Conservation (phyloP, 805 yeast genomes). For the Ogataea minuta region DNA sequence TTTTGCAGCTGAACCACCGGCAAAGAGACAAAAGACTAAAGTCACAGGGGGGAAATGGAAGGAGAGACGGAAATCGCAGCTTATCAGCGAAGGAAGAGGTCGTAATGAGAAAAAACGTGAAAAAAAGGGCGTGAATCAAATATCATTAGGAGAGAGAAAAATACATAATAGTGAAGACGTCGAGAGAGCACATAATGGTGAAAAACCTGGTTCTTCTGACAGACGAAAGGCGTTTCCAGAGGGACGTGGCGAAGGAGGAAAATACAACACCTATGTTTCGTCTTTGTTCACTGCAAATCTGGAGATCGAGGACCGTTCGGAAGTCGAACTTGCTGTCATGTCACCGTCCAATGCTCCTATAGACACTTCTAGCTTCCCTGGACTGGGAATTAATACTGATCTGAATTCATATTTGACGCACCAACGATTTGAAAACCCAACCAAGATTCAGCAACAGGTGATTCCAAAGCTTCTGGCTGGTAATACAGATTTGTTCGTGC, state of each 20-base stretch:
- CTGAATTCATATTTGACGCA: conserved; percentile 55
- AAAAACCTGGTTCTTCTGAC: conserved; percentile 19
- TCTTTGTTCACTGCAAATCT: conserved; percentile 79
- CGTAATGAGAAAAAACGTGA: conserved; percentile 18
- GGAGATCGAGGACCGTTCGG: conserved; percentile 43
- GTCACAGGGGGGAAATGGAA: conserved; percentile 79
- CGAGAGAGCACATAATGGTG: conserved; percentile 1
- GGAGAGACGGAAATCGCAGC: conserved; percentile 66
- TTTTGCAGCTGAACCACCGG: conserved; percentile 45
- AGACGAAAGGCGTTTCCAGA: conserved; percentile 36
- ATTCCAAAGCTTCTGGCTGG: conserved; percentile 57
- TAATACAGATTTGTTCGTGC: conserved; percentile 72
- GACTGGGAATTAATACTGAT: conserved; percentile 61
- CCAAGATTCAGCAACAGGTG: conserved; percentile 80
- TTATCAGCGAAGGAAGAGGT: conserved; percentile 46
- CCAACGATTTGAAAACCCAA: conserved; percentile 61
- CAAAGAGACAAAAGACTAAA: conserved; percentile 31
- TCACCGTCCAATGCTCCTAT: conserved; percentile 87
- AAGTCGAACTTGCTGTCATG: conserved; percentile 29
- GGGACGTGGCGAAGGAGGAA: conserved; percentile 55
- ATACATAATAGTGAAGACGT: background rate
- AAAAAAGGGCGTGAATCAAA: conserved; percentile 18
- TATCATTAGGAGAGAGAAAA: conserved; percentile 7
- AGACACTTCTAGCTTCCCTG: conserved; percentile 66
- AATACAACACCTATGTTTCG: conserved; percentile 68